Evolutionary conservation across 768 basidiomycete species (phyloP).

Genomic region (Trametes cinnabarina): DNA sequence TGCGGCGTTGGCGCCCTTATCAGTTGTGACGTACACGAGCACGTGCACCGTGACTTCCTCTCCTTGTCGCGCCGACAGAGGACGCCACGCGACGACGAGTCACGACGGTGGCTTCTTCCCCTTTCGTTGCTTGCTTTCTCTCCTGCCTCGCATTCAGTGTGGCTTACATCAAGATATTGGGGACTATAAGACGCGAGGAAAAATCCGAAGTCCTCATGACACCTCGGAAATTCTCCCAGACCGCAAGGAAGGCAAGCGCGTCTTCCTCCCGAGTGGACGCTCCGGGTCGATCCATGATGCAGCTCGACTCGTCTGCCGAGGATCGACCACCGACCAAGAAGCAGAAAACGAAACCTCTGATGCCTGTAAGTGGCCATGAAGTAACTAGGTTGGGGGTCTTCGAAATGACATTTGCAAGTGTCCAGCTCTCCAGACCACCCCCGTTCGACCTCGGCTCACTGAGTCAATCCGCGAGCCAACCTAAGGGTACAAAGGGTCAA

Average conservation of each 20-base stretch:
- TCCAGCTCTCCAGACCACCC: conserved; percentile 22
- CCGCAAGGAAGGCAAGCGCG: not conserved
- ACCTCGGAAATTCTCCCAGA: not conserved
- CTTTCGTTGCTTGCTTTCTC: too few relatives aligned
- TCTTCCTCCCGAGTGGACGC: conserved; percentile 1
- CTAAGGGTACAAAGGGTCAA: conserved; percentile 15
- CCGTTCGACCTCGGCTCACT: conserved; percentile 17
- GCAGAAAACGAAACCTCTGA: conserved; percentile 21
- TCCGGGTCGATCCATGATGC: not conserved
- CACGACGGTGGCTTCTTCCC: not conserved
- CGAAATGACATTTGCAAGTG: conserved; percentile 6
- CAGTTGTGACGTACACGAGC: not conserved
- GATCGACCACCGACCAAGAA: conserved; percentile 25
- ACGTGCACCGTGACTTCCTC: not conserved
- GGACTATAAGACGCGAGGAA: too few relatives aligned
- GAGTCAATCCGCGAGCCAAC: conserved; percentile 10
- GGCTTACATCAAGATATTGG: too few relatives aligned
- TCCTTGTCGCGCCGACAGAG: too few relatives aligned
- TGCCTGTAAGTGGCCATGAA: conserved; percentile 19
- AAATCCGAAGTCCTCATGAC: not conserved
- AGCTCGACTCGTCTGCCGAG: not conserved
- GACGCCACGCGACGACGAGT: not conserved
- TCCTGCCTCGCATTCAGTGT: too few relatives aligned
- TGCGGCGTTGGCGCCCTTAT: not conserved
- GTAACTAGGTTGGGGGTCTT: not conserved